A percentile compares a stretch with the other conserved stretches of the same genome.
Conservation (phyloP, 2,329 filamentous ascomycete genomes). For the Passalora sequoiae region DNA sequence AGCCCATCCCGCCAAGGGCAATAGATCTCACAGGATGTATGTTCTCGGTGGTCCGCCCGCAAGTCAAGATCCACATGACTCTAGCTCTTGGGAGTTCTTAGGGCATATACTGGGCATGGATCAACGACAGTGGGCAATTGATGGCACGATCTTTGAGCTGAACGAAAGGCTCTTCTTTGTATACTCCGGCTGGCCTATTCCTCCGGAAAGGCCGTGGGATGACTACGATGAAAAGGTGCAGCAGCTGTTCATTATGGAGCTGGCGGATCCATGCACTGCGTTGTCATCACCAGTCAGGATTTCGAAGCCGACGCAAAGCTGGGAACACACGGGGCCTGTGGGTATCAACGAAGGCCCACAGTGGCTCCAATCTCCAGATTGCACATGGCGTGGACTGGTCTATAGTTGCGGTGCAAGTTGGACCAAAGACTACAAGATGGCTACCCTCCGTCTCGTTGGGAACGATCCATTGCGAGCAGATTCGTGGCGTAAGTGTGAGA, state of each 20-base stretch:
- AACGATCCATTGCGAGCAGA: conserved; percentile 37
- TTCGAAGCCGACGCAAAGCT: conserved; percentile 37
- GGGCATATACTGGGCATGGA: conserved; percentile 40
- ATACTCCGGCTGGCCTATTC: conserved; percentile 44
- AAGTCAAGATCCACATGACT: conserved; percentile 27
- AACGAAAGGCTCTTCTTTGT: conserved; percentile 38
- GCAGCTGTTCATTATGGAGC: conserved; percentile 41
- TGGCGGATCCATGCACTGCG: conserved; percentile 36
- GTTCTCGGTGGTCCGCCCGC: conserved; percentile 40
- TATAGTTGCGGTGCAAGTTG: conserved; percentile 45
- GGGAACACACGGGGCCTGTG: conserved; percentile 37
- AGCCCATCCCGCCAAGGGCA: conserved; percentile 40
- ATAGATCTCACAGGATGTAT: conserved; percentile 44
- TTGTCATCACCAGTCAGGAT: conserved; percentile 34
- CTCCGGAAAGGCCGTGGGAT: conserved; percentile 11
- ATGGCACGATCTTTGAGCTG: conserved; percentile 43
- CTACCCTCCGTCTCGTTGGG: conserved; percentile 39
- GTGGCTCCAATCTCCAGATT: conserved; percentile 22
- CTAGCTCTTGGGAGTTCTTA: conserved; percentile 39
- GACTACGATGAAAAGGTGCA: conserved; percentile 36
- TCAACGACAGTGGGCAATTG: conserved; percentile 44
- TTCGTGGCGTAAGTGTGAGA: conserved; percentile 38
- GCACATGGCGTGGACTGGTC: conserved; percentile 41
- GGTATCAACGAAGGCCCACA: conserved; percentile 43
- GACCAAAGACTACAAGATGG: conserved; percentile 48